Base-by-base conservation (phyloP, 148 eudicot species). In the Rhododendron williamsianum region DNA sequence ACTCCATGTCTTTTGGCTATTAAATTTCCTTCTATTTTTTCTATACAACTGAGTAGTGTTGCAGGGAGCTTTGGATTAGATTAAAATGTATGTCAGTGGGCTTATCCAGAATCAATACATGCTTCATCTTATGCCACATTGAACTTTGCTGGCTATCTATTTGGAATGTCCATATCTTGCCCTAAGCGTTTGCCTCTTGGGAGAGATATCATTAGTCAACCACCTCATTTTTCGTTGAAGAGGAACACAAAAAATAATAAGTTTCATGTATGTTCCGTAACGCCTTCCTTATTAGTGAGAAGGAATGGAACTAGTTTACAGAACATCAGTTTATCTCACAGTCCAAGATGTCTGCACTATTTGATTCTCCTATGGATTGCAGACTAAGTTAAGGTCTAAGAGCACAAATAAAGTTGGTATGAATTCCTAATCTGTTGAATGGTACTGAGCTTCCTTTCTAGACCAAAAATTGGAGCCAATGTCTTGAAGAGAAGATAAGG, bases 331-430 rank as follows among this genome's bases (percentile, higher is more conserved):
- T 82, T 82, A 69, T 69, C 38, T 49, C 43, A 25, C 58, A 82
- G 21, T 36, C 4, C 41, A 67, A 16, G 27, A 69, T 65, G 41
- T 82, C 84, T 13, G 18, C 36, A 25, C 60, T 13, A 45, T 27
- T 71, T 69, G 41, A 82, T 65, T 16, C 23, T 10, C 19, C 33
- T 36, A 5, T 72, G 85, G 63, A 49, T 69, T 83, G 1, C 63
- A 16, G 46, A 27, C 43, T 19, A 7, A 69, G 45, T 71, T 48
- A 12, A 30, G 45, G 33, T 46, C 46, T 73, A 3, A 46, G 13
- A 82, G 23, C n/a, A 82, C 30, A 80, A 80, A 49, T 80, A 33
- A 27, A 52, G 82, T 80, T 52, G n/a, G 60, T 52, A 51, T 30
- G 43, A 81, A 33, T 13, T 81, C 41, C 76, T 79, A 25, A 21